Conservation (phyloP, 345 rosid genomes). For the Lepidium sativum region DNA sequence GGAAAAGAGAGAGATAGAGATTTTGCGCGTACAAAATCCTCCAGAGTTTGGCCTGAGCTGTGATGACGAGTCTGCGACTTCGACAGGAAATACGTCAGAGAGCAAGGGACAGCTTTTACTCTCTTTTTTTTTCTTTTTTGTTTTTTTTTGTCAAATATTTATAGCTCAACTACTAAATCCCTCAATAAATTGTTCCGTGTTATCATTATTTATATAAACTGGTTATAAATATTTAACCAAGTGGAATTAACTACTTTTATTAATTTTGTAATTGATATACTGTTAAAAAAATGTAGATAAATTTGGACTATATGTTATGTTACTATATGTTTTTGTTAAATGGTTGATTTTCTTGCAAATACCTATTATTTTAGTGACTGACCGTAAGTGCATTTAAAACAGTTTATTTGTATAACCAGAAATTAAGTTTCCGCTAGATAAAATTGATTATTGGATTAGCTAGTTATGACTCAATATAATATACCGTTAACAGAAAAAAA, state of each 20-base stretch:
- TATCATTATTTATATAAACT: background rate
- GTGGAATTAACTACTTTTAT: background rate
- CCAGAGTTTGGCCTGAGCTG: slow-evolving; percentile 20
- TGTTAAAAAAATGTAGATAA: background rate
- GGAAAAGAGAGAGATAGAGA: too few relatives aligned
- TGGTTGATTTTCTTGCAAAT: too few relatives aligned
- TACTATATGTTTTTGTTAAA: background rate
- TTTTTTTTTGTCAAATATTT: background rate
- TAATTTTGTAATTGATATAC: background rate
- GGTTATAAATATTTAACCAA: background rate
- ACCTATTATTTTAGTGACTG: too few relatives aligned
- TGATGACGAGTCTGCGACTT: slow-evolving; percentile 33
- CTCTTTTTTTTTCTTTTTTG: too few relatives aligned
- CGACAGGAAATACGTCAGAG: slow-evolving; percentile 31
- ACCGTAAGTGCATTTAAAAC: too few relatives aligned
- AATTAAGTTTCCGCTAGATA: too few relatives aligned
- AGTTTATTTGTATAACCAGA: too few relatives aligned
- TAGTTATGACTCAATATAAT: too few relatives aligned
- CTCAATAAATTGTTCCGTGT: slow-evolving; percentile 2
- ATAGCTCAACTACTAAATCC: slow-evolving; percentile 17
- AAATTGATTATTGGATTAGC: too few relatives aligned
- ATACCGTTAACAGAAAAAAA: too few relatives aligned
- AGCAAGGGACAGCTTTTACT: slow-evolving; percentile 19
- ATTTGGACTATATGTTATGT: background rate
- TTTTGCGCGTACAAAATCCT: slow-evolving; percentile 1